A percentile compares a stretch with the other conserved stretches of the same genome.
phyloP scores from a whole-genome alignment of 345 rosid genomes.

The Corymbia maculata region DNA sequence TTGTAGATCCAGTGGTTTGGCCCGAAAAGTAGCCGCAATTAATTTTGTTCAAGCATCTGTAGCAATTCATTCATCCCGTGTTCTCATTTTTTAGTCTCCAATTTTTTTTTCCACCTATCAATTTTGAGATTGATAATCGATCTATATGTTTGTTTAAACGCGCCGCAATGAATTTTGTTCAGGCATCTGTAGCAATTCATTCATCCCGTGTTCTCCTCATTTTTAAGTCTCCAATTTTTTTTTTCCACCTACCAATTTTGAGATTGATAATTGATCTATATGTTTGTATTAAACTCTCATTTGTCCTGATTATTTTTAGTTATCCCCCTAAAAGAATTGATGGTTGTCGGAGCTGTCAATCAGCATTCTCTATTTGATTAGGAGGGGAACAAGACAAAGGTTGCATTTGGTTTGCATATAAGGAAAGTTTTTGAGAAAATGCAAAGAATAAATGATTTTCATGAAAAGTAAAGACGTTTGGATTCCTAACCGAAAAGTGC shows the following conservation, averaged over 20 bases:
- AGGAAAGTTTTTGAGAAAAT: too few relatives aligned
- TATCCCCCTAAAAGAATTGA: not conserved
- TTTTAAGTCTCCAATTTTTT: not conserved
- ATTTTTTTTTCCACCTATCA: not conserved
- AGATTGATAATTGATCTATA: not conserved
- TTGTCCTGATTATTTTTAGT: not conserved
- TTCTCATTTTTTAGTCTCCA: not conserved
- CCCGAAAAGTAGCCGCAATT: slow-evolving; percentile 14
- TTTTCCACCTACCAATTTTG: not conserved
- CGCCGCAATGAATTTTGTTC: too few relatives aligned
- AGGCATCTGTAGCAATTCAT: too few relatives aligned
- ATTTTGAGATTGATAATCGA: not conserved
- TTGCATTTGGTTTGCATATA: too few relatives aligned
- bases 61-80: slow-evolving; percentile 45
- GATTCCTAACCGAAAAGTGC: not conserved
- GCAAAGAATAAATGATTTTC: not conserved
- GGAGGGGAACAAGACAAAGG: too few relatives aligned
- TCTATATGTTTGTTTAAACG: not conserved
- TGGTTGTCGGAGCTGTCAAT: not conserved
- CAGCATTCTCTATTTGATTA: not conserved
- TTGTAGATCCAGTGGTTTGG: slow-evolving; percentile 26
- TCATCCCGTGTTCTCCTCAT: too few relatives aligned
- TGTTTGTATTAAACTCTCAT: not conserved
- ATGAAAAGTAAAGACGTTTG: not conserved
- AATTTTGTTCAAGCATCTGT: slow-evolving; percentile 14